Conservation (phyloP, 306 rosid species). For the Acacia crassicarpa region DNA sequence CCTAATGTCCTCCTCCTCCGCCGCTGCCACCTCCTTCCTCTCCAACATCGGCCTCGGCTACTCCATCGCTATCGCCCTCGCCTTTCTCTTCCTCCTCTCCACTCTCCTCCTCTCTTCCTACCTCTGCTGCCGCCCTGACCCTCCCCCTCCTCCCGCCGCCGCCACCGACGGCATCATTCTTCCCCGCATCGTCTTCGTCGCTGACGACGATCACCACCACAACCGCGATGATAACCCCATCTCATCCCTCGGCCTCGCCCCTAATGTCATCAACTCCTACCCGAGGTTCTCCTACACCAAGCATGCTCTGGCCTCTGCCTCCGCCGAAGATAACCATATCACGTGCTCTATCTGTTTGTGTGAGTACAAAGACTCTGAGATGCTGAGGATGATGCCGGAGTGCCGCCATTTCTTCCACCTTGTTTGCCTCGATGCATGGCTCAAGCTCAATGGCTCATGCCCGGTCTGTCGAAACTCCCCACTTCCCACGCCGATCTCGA, state of each 20-base stretch:
- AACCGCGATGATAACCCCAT: conserved; percentile 29
- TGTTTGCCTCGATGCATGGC: conserved; percentile 85
- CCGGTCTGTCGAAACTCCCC: conserved; percentile 97
- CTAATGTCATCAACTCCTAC: conserved; percentile 70
- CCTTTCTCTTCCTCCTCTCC: conserved; percentile 82
- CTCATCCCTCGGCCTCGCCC: conserved; percentile 57
- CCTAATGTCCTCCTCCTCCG: conserved; percentile 38
- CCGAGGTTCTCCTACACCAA: conserved; percentile 58
- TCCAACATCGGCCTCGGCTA: conserved; percentile 82
- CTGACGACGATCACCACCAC: conserved; percentile 67
- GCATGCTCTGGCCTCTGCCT: background rate
- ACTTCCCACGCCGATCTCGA: conserved; percentile 72
- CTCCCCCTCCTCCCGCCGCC: background rate
- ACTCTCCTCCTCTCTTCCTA: conserved; percentile 81
- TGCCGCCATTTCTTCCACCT: conserved; percentile 83
- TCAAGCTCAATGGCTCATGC: conserved; percentile 89
- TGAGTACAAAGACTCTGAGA: conserved; percentile 80
- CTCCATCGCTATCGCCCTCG: conserved; percentile 89
- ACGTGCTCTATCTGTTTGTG: conserved; percentile 85
- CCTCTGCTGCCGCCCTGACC: conserved; percentile 66
- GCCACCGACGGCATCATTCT: conserved; percentile 53
- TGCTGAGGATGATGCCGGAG: conserved; percentile 97
- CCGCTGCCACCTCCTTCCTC: conserved; percentile 46
- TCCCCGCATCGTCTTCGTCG: conserved; percentile 77
- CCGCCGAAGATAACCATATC: background rate